Conservation (phyloP, 495 filamentous ascomycete species). For the Penicillium longicatenatum region DNA sequence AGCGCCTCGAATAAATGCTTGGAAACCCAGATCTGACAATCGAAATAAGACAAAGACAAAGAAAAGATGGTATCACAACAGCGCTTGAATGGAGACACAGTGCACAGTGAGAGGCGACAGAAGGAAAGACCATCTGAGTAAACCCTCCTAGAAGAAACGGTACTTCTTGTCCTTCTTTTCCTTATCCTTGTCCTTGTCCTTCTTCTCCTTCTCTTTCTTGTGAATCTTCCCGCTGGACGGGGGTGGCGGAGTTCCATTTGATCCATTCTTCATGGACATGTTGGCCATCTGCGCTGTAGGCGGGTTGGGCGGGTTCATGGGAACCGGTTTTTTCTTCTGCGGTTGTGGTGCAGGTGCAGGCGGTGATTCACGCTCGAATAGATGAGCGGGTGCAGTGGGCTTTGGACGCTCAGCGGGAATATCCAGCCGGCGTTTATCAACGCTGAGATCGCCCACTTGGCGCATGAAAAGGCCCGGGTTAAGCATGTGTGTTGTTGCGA, state of each 20-base stretch:
- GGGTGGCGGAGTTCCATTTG: constrained; percentile 37
- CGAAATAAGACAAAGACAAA: constrained; percentile 11
- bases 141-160: constrained; percentile 65
- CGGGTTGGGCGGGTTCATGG: constrained; percentile 40
- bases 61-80: constrained; percentile 43
- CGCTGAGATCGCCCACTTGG: constrained; percentile 77
- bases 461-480: constrained; percentile 76
- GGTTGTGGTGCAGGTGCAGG: constrained; percentile 40
- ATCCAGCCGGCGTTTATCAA: constrained; percentile 71
- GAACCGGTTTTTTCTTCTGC: constrained; percentile 40
- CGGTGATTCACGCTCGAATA: constrained; percentile 77
- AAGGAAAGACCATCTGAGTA: neutral
- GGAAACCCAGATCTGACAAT: constrained; percentile 14
- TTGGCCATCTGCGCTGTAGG: constrained; percentile 58
- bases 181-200: constrained; percentile 55
- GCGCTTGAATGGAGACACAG: constrained; percentile 27
- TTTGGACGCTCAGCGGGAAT: constrained; percentile 80
- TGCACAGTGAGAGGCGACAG: constrained; percentile 11
- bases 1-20: constrained; percentile 22
- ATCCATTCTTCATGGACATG: constrained; percentile 52
- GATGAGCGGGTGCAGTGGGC: constrained; percentile 78
- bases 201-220: constrained; percentile 60
- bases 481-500: constrained; percentile 90
- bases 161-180: constrained; percentile 67
- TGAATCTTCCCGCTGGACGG: constrained; percentile 30